Base-by-base conservation (phyloP, 371 early-diverging fungal genomes). In the Mucor ambiguus region DNA sequence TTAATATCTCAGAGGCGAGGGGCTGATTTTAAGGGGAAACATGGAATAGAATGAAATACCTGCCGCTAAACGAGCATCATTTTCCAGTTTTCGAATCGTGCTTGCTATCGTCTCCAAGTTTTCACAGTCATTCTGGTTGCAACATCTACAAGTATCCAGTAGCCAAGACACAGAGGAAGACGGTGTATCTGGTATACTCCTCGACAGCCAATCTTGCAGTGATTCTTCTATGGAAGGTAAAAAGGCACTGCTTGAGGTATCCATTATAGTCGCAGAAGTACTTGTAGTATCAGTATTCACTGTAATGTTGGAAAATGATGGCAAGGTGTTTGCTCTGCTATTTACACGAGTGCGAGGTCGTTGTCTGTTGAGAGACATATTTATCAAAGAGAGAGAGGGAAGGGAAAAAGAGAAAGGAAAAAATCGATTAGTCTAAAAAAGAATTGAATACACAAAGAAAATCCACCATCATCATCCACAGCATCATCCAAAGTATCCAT, bases 1-100 rank as follows among this genome's bases (percentile, higher is more conserved):
- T 29, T 35, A 61, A 38, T 16, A 37, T 14, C n/a, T n/a, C 22
- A 43, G 28, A 14, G 29, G 41, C 32, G 58, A 49, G 46, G 44
- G 24, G 26, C 16, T 7, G 37, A 38, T 48, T 44, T 37, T 7
- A 55, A 10, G 63, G n/a, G 38, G 43, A 29, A 16, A 2, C 2
- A 29, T 29, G 14, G n/a, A 49, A 35, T 33, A 18, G 48, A 32
- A 46, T 16, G 32, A 41, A 3, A 66, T 79, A 79, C 82, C 82
- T 52, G 83, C 83, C 52, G 83, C 83, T 46, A 82, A 63, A 54
- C 78, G 75, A 66, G 77, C 59, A 63, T 82, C 80, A 7, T 63
- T 60, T 60, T 82, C 83, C 22, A 82, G 60, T 61, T 78, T 80
- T 37, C 63, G 56, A n/a, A 82, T 76, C 12, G 74, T 69, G 24